Conservation (phyloP, 371 early-diverging fungal species). For the Synchytrium microbalum region DNA sequence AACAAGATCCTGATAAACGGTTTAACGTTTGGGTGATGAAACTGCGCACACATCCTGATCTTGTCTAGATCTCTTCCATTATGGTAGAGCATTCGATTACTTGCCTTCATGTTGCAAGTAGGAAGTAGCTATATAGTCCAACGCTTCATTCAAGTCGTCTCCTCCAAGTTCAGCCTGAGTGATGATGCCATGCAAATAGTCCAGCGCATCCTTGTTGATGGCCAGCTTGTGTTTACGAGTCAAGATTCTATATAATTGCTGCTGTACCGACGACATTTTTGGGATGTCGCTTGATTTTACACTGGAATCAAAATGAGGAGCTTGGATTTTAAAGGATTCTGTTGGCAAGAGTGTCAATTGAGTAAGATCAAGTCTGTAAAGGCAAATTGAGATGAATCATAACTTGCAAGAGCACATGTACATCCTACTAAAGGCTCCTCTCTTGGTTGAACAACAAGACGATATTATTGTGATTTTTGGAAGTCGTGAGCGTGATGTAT, state of each 20-base stretch:
- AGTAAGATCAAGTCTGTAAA: no score
- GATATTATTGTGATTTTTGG: no score
- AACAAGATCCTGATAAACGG: neutral
- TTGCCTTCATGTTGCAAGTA: slow-evolving; percentile 52
- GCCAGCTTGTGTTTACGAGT: slow-evolving; percentile 64
- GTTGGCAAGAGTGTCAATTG: no score
- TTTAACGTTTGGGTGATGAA: neutral
- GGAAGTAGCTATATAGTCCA: slow-evolving; percentile 51
- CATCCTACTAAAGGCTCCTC: no score
- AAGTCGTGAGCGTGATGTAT: no score
- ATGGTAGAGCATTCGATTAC: slow-evolving; percentile 1
- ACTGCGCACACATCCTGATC: slow-evolving; percentile 1
- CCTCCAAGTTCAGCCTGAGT: slow-evolving; percentile 26
- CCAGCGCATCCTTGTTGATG: slow-evolving; percentile 58
- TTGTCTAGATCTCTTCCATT: slow-evolving; percentile 5
- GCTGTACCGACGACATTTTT: no score
- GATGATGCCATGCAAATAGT: slow-evolving; percentile 45
- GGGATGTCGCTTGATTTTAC: no score
- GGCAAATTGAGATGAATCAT: no score
- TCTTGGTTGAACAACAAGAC: no score
- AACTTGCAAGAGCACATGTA: no score
- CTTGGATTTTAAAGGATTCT: no score
- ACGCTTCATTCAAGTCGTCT: slow-evolving; percentile 33
- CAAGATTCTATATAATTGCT: slow-evolving; percentile 40
- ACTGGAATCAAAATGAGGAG: no score